A percentile compares a stretch with the other conserved stretches of the same genome.
These are phyloP conservation scores for Penicillium hordei DNA, from an alignment of 2,329 filamentous ascomycete genomes.

Conservation along the genomic window DNA sequence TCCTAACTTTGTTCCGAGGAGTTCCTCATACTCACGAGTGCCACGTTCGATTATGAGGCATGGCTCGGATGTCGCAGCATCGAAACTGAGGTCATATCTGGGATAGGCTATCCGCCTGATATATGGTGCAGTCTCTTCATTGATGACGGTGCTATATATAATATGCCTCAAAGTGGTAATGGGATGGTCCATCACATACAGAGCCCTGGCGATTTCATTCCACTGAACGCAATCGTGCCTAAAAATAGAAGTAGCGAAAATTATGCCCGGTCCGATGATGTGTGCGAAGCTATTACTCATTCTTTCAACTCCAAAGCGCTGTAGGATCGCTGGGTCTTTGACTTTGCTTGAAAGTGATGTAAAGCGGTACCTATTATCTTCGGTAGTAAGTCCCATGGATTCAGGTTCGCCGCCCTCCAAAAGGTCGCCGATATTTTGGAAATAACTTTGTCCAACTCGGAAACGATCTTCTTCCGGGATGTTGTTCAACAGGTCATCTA, in stretches of 20 bases:
- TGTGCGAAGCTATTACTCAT: neutral
- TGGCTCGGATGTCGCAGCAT: rapidly evolving
- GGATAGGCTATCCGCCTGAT: neutral
- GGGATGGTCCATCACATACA: neutral
- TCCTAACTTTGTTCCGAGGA: neutral
- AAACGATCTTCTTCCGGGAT: neutral
- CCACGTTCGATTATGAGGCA: neutral
- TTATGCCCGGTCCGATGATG: neutral
- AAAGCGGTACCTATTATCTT: neutral
- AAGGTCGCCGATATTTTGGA: too few species aligned
- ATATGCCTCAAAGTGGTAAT: neutral
- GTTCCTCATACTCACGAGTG: neutral
- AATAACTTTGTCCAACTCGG: rapidly evolving
- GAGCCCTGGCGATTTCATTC: neutral
- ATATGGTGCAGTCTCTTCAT: neutral
- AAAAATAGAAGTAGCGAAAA: neutral
- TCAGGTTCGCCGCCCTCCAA: neutral
- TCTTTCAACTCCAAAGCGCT: too few species aligned
- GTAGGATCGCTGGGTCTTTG: neutral
- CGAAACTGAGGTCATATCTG: neutral
- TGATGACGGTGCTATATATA: neutral
- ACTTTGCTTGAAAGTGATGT: rapidly evolving
- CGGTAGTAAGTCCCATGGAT: neutral
- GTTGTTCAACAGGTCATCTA: neutral
- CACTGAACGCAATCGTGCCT: neutral